phyloP scores from a whole-genome alignment of 768 basidiomycete species.

The Saitozyma sp. region DNA sequence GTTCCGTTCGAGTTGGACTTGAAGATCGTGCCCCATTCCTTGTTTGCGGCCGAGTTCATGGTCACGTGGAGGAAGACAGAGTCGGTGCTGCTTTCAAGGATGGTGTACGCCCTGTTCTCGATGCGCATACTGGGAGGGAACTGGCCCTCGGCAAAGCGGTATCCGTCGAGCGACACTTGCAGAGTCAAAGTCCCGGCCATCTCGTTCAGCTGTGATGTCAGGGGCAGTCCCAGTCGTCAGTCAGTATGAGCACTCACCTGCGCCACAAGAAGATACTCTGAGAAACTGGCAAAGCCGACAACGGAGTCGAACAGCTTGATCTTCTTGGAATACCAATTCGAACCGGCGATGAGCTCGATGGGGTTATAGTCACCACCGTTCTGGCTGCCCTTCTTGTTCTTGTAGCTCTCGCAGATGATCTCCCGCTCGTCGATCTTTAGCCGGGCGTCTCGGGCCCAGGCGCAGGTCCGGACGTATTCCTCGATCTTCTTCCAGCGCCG shows the following conservation, averaged over 20 bases:
- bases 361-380: conserved; percentile 63
- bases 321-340: conserved; percentile 69
- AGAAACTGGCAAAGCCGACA: conserved; percentile 88
- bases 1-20: conserved; percentile 95
- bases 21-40: conserved; percentile 80
- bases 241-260: conserved; percentile 61
- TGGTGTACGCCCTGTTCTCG: conserved; percentile 68
- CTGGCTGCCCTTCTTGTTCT: conserved; percentile 79
- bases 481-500: conserved; percentile 74
- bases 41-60: conserved; percentile 71
- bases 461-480: conserved; percentile 83
- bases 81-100: conserved; percentile 89
- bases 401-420: conserved; percentile 89
- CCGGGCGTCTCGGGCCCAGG: conserved; percentile 80
- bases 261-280: conserved; percentile 92
- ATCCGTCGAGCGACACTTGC: conserved; percentile 89
- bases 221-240: neutral
- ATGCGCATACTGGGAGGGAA: conserved; percentile 92
- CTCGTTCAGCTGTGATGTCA: conserved; percentile 58
- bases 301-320: conserved; percentile 79
- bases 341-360: conserved; percentile 75
- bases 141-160: conserved; percentile 75
- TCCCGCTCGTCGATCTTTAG: conserved; percentile 78
- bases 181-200: conserved; percentile 62
- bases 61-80: conserved; percentile 96